A percentile compares a stretch with the other conserved stretches of the same genome.
These are phyloP conservation scores for Colletotrichum sublineola DNA, from an alignment of 2,329 filamentous ascomycete genomes.

Conservation along the genomic window DNA sequence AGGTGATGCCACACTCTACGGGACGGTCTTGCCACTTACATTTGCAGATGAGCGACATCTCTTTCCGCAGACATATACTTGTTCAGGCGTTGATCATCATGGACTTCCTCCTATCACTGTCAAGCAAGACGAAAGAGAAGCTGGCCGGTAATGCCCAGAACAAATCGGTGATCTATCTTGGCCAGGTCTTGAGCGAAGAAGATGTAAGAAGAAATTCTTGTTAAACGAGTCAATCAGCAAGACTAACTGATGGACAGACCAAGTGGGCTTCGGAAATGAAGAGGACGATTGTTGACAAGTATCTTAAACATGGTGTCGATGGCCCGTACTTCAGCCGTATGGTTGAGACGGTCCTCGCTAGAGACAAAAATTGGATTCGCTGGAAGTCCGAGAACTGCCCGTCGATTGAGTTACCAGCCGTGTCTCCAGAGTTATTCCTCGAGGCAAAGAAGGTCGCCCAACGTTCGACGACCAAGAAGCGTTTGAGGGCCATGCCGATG, in stretches of 20 bases:
- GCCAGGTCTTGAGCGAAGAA: constrained; percentile 82
- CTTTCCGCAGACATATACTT: constrained; percentile 92
- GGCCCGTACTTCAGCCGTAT: constrained; percentile 96
- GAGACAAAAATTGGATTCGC: constrained; percentile 98
- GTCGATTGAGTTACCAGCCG: constrained; percentile 81
- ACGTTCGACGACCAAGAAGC: constrained; percentile 77
- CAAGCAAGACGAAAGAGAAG: constrained; percentile 84
- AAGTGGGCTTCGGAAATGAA: constrained; percentile 89
- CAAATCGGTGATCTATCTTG: constrained; percentile 86
- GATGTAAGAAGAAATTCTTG: constrained; percentile 75
- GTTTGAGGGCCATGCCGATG: constrained; percentile 76
- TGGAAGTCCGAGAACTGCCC: constrained; percentile 98
- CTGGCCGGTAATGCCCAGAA: constrained; percentile 77
- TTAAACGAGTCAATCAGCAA: neutral
- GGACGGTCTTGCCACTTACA: constrained; percentile 43
- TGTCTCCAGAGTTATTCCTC: constrained; percentile 77
- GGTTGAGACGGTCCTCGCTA: constrained; percentile 93
- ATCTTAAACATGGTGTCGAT: constrained; percentile 83
- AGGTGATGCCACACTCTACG: constrained; percentile 53
- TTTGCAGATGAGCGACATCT: constrained; percentile 85
- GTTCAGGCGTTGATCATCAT: constrained; percentile 95
- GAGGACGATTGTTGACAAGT: constrained; percentile 80
- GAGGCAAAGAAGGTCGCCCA: constrained; percentile 76
- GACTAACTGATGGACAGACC: constrained; percentile 61
- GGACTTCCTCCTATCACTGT: constrained; percentile 94